Conservation (phyloP, 345 rosid species). For the Anastatica hierochuntica region DNA sequence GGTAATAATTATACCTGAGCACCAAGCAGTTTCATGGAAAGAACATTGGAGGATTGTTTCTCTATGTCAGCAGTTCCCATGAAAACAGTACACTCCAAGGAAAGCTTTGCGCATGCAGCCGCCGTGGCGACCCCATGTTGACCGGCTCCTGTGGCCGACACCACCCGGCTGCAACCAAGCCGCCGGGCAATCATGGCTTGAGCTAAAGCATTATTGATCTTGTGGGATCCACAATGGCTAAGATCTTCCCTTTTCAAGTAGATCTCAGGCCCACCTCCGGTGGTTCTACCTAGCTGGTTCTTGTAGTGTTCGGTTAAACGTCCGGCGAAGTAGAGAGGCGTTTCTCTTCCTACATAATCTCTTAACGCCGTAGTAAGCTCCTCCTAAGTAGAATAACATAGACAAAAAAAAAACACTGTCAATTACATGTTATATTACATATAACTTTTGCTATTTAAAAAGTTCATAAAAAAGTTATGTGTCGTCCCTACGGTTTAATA, state of each 20-base stretch:
- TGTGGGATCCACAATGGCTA: conserved; percentile 68
- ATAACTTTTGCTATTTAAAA: no score
- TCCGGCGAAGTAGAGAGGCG: conserved; percentile 63
- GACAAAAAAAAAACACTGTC: background rate
- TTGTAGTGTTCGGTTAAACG: conserved; percentile 59
- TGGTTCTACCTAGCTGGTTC: conserved; percentile 15
- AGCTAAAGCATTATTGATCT: conserved; percentile 77
- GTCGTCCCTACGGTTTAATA: no score
- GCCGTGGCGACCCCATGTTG: conserved; percentile 91
- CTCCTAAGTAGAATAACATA: conserved; percentile 26
- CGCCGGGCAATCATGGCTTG: conserved; percentile 82
- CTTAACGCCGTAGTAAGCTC: conserved; percentile 49
- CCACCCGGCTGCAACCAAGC: conserved; percentile 44
- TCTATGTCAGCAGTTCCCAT: conserved; percentile 65
- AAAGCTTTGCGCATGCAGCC: conserved; percentile 70
- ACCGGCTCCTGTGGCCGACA: conserved; percentile 81
- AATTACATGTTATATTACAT: background rate
- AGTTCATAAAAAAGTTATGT: no score
- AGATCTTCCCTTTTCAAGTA: conserved; percentile 86
- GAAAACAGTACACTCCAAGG: conserved; percentile 49
- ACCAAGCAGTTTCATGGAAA: conserved; percentile 49
- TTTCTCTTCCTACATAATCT: conserved; percentile 81
- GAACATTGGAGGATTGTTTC: conserved; percentile 53
- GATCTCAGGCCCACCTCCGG: conserved; percentile 53
- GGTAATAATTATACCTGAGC: conserved; percentile 34